A percentile compares a stretch with the other conserved stretches of the same genome.
Evolutionary conservation across 768 basidiomycete genomes (phyloP).

Genomic region (Lactarius sanguifluus): DNA sequence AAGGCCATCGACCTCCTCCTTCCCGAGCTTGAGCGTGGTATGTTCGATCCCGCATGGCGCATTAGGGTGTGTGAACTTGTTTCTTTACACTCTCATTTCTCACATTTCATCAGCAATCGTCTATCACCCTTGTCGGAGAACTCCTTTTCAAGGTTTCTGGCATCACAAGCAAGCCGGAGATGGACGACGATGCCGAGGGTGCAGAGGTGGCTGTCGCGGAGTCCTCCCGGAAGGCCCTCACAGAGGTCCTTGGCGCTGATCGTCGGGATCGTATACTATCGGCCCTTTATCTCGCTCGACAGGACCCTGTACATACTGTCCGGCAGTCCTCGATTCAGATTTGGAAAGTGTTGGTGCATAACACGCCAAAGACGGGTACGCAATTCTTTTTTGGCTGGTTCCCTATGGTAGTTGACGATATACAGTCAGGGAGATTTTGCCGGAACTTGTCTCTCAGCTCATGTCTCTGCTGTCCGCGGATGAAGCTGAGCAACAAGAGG

Average conservation of each 20-base stretch:
- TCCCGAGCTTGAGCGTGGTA: constrained; percentile 90
- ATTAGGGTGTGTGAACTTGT: constrained; percentile 66
- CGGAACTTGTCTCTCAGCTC: constrained; percentile 77
- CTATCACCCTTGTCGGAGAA: constrained; percentile 94
- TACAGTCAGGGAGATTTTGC: constrained; percentile 84
- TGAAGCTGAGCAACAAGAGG: constrained; percentile 89
- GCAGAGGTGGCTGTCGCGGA: constrained; percentile 70
- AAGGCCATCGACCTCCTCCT: constrained; percentile 92
- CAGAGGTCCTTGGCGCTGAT: constrained; percentile 85
- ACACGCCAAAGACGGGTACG: constrained; percentile 86
- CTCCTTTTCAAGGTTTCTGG: constrained; percentile 95
- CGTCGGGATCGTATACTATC: constrained; percentile 89
- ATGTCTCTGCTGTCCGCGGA: constrained; percentile 74
- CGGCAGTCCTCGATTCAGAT: constrained; percentile 91
- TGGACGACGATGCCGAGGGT: constrained; percentile 75
- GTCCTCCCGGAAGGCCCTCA: constrained; percentile 78
- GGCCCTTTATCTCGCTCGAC: constrained; percentile 88
- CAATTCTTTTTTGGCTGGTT: neutral
- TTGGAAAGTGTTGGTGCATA: constrained; percentile 97
- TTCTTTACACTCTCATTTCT: neutral
- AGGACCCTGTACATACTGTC: constrained; percentile 87
- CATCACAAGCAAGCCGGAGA: constrained; percentile 84
- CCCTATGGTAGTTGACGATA: constrained; percentile 15
- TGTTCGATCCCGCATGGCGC: constrained; percentile 94
- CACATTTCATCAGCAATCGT: constrained; percentile 68